phyloP scores from a whole-genome alignment of 139 green algal genomes.

The Limnomonas spitsbergensis region DNA sequence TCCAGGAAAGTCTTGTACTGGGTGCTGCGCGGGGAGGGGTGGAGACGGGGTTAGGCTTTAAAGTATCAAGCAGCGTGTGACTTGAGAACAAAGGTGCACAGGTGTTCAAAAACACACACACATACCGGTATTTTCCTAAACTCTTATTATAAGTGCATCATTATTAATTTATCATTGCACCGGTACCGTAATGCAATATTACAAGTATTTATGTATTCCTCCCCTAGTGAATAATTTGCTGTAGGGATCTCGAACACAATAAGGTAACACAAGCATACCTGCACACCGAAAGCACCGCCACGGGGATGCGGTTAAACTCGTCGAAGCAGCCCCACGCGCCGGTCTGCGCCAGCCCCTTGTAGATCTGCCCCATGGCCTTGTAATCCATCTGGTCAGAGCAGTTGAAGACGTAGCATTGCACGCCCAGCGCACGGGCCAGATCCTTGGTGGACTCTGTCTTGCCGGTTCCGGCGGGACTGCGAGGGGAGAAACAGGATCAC shows the following conservation, averaged over 20 bases:
- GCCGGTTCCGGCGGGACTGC: conserved; percentile 69
- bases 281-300: conserved; percentile 90
- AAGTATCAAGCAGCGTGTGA: no score
- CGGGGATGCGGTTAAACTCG: conserved; percentile 93
- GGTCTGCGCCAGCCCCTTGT: conserved; percentile 74
- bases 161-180: no score
- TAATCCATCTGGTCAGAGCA: conserved; percentile 95
- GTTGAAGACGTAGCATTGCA: conserved; percentile 94
- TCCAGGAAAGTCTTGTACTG: conserved; percentile 96
- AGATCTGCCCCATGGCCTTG: conserved; percentile 66
- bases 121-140: no score
- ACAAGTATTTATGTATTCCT: no score
- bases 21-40: conserved; percentile 52
- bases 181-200: no score
- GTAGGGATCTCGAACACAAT: no score
- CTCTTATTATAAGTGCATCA: no score
- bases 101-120: no score
- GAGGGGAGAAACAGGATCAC: background rate
- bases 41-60: no score
- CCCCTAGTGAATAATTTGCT: no score
- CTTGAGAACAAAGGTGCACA: background rate
- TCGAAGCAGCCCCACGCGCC: conserved; percentile 94
- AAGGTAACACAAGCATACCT: conserved; percentile 4
- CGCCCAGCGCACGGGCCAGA: conserved; percentile 75
- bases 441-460: conserved; percentile 94